These are phyloP conservation scores for Chlamydomonas sp. DNA, from an alignment of 139 green algal species.

Conservation along the genomic window DNA sequence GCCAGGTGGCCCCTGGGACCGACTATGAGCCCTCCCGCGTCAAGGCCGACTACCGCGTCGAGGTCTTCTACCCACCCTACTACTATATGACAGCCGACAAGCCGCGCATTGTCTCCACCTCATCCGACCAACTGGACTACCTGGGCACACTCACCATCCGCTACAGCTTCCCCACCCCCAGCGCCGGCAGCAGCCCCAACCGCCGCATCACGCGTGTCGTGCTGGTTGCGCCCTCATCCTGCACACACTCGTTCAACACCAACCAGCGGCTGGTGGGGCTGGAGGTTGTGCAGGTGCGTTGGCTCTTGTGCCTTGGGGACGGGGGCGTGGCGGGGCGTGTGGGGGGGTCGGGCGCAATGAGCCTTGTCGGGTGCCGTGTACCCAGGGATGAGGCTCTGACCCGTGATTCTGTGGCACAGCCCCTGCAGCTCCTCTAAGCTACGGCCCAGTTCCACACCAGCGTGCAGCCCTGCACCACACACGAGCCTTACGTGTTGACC, in stretches of 20 bases:
- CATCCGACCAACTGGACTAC: constrained; percentile 4
- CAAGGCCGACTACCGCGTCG: constrained; percentile 50
- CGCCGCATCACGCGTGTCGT: constrained; percentile 18
- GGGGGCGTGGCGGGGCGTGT: no score
- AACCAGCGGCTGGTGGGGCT: constrained; percentile 52
- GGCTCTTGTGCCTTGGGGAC: no score
- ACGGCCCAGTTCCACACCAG: no score
- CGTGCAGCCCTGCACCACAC: no score
- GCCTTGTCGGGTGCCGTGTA: no score
- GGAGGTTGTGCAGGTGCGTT: not conserved
- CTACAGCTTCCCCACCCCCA: constrained; percentile 6
- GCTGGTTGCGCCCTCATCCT: constrained; percentile 46
- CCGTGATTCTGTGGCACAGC: no score
- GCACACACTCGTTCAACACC: constrained; percentile 54
- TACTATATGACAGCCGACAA: not conserved
- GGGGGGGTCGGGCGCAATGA: no score
- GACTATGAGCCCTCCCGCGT: not conserved
- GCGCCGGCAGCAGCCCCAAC: not conserved
- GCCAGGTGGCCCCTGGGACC: not conserved
- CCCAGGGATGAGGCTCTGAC: no score
- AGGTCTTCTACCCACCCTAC: constrained; percentile 54
- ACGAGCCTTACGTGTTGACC: no score
- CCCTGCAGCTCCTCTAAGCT: no score
- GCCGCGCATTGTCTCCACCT: not conserved
- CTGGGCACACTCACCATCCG: not conserved